Conservation (phyloP, 2,329 filamentous ascomycete species). For the Pezicula neosporulosa region DNA sequence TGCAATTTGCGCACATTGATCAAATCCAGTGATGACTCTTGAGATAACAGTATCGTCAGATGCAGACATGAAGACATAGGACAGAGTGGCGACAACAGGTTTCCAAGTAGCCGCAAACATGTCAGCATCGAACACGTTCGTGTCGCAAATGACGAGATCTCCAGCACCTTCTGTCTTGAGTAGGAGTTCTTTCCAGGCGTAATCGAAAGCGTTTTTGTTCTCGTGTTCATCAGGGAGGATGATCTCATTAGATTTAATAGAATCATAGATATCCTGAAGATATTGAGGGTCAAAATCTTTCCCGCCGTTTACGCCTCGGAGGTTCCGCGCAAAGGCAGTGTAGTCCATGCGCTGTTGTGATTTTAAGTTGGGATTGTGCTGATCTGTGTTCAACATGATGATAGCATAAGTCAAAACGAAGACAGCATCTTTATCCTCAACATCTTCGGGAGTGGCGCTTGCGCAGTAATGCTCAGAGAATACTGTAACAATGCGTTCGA, state of each 20-base stretch:
- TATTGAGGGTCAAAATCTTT: constrained; percentile 83
- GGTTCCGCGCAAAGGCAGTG: constrained; percentile 78
- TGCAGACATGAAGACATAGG: constrained; percentile 98
- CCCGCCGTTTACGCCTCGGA: constrained; percentile 85
- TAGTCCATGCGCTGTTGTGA: constrained; percentile 77
- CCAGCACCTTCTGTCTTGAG: constrained; percentile 77
- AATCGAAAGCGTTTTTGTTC: constrained; percentile 93
- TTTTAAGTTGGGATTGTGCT: constrained; percentile 90
- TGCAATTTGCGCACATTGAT: constrained; percentile 92
- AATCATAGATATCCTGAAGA: constrained; percentile 81
- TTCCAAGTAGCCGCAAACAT: constrained; percentile 98
- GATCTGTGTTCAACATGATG: constrained; percentile 96
- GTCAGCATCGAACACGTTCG: constrained; percentile 93
- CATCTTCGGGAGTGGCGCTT: constrained; percentile 64
- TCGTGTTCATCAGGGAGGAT: constrained; percentile 97
- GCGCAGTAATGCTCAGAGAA: constrained; percentile 85
- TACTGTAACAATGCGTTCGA: constrained; percentile 84
- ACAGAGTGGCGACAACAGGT: constrained; percentile 88
- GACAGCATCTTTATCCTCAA: constrained; percentile 82
- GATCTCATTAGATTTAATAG: constrained; percentile 90
- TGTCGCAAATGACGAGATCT: constrained; percentile 74
- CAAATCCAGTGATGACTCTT: constrained; percentile 88
- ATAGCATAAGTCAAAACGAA: constrained; percentile 94
- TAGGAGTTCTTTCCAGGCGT: constrained; percentile 93
- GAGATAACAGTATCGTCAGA: constrained; percentile 95